Base-by-base conservation (phyloP, 345 rosid genomes). In the Aegle marmelos region DNA sequence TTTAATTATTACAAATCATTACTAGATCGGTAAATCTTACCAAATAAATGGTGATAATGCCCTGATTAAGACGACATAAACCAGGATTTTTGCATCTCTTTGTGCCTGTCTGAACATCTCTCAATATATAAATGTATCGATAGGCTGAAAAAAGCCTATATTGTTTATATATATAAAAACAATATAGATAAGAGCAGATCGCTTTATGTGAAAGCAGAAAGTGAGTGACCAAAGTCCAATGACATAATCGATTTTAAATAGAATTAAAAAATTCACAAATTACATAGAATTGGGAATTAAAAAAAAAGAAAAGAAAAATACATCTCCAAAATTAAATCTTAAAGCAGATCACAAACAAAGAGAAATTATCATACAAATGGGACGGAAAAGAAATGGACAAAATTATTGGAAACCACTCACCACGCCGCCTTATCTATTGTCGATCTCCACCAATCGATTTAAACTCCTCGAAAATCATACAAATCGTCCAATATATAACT, bases 331-430 rank as follows among this genome's bases (percentile, higher is more conserved):
- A 57, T 76, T 39, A 45, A 75, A 50, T 33, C 62, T 75, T 54
- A 25, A 76, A 53, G 8, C 37, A 53, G 45, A 33, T 54, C 70
- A 50, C 79, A 76, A 66, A 76, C 54, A 65, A 24, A 59, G 54
- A 53, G 45, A 61, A 60, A 60, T 62, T 74, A 74, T 74, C 33
- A 60, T 74, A 74, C 76, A 76, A 54, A 39, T 33, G 73, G 57
- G 60, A 70, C 34, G 30, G 17, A 3, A 73, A 13, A 57, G 50
- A 61, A 81, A 53, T 4, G n/a, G 54, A 37, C 34, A 78, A 79
- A 48, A 78, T 68, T 72, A 36, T 33, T 70, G 34, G 27, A 64
- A 53, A 79, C 25, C 64, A 63, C 66, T 72, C 81, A 54, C 74
- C 67, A 74, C 31, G 30, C 64, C 74, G 22, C 25, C 27, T 4